phyloP scores from a whole-genome alignment of 192 early-diverging fungal species.

The Coemansia sp. region DNA sequence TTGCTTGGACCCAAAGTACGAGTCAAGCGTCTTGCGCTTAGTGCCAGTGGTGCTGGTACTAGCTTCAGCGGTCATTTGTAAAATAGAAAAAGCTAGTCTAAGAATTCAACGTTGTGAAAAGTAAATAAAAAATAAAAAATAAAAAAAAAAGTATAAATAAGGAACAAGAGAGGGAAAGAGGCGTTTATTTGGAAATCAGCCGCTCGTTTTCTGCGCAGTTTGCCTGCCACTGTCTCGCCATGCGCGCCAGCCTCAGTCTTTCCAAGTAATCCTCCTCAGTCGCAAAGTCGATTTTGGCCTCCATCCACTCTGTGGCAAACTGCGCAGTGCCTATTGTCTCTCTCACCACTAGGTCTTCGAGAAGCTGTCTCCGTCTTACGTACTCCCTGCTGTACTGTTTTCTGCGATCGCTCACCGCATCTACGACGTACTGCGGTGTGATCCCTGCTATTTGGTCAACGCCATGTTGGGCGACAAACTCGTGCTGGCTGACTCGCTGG shows the following conservation, averaged over 20 bases:
- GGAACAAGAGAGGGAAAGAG: background rate
- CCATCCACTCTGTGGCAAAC: conserved; percentile 13
- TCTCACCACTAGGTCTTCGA: background rate
- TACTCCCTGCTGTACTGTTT: conserved; percentile 14
- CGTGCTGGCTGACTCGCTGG: background rate
- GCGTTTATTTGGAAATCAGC: background rate
- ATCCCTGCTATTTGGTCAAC: conserved; percentile 16
- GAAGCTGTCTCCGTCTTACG: background rate
- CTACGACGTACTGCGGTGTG: conserved; percentile 9
- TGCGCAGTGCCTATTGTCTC: background rate
- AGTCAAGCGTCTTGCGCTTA: conserved; percentile 49
- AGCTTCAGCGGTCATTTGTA: background rate
- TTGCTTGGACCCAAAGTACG: conserved; percentile 29
- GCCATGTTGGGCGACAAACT: background rate
- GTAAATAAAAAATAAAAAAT: conserved; percentile 11
- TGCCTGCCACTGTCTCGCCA: conserved; percentile 20
- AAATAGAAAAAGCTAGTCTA: background rate
- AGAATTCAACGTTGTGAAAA: background rate
- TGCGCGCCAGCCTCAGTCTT: conserved; percentile 15
- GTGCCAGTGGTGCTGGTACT: background rate
- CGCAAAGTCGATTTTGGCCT: conserved; percentile 9
- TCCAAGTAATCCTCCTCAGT: conserved; percentile 28
- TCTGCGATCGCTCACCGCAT: background rate
- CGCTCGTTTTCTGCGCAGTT: conserved; percentile 12
- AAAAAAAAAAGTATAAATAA: background rate